Evolutionary conservation across 345 rosid genomes (phyloP).

Genomic region (Melaleuca quinquenervia): DNA sequence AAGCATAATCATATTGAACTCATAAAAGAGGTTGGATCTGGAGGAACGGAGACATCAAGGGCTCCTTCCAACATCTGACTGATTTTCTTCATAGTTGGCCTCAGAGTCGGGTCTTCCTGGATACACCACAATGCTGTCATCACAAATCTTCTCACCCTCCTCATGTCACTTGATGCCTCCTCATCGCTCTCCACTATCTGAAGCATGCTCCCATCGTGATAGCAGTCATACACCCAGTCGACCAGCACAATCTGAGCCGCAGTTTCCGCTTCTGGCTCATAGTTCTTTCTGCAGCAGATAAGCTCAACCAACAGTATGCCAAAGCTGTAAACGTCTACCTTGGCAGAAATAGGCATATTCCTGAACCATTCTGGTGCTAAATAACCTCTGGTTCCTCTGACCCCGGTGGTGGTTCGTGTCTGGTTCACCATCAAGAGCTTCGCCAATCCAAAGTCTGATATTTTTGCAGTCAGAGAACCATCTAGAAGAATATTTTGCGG

Average conservation of each 20-base stretch:
- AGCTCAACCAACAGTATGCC: conserved; percentile 16
- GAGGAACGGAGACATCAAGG: neutral
- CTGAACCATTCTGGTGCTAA: conserved; percentile 5
- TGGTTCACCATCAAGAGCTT: neutral
- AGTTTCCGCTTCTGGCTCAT: neutral
- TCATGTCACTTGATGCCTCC: neutral
- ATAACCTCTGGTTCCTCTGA: conserved; percentile 2
- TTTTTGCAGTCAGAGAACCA: neutral
- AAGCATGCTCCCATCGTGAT: neutral
- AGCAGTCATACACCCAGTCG: conserved; percentile 5
- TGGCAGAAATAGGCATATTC: conserved; percentile 6
- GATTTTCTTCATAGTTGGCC: neutral
- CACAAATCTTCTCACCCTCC: neutral
- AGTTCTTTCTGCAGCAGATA: conserved; percentile 6
- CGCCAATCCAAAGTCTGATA: neutral
- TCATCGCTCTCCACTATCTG: neutral
- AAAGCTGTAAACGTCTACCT: conserved; percentile 22
- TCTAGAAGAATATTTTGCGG: conserved; percentile 8
- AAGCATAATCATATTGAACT: neutral
- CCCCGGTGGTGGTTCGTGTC: neutral
- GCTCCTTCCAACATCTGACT: neutral
- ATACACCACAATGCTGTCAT: conserved; percentile 2
- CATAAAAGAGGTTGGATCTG: neutral
- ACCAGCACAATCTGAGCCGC: neutral
- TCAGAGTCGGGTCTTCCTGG: conserved; percentile 1